phyloP scores from a whole-genome alignment of 1,139 yeast species.

The Debaryomycetaceae sp. region DNA sequence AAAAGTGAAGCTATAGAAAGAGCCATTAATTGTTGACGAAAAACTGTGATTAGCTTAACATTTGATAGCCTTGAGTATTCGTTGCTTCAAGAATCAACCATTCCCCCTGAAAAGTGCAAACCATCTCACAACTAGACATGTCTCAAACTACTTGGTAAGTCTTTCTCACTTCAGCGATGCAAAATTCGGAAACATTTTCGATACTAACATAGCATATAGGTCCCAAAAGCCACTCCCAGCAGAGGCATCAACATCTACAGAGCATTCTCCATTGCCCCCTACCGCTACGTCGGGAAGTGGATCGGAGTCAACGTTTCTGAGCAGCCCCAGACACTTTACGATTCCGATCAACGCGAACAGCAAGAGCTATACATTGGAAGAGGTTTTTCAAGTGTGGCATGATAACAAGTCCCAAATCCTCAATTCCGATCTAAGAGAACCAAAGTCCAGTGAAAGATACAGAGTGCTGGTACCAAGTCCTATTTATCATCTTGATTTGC shows the following conservation, averaged over 20 bases:
- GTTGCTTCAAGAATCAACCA: not conserved
- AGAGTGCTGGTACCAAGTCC: constrained; percentile 27
- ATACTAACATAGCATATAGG: too few species aligned
- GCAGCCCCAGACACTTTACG: constrained; percentile 7
- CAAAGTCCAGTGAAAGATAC: constrained; percentile 26
- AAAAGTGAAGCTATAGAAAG: not conserved
- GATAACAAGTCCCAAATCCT: constrained; percentile 37
- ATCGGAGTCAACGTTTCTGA: not conserved
- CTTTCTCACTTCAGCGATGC: not conserved
- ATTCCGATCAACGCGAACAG: constrained; percentile 39
- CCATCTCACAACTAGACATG: constrained; percentile 5
- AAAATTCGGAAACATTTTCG: too few species aligned
- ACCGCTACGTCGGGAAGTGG: not conserved
- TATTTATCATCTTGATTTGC: constrained; percentile 37
- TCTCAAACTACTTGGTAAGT: constrained; percentile 18
- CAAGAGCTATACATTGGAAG: constrained; percentile 46
- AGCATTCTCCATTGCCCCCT: too few species aligned
- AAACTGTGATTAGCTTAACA: not conserved
- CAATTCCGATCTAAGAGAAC: constrained; percentile 19
- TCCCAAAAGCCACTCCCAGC: too few species aligned
- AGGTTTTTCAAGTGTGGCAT: constrained; percentile 53
- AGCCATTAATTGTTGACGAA: not conserved
- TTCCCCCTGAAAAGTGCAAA: not conserved
- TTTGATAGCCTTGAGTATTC: not conserved
- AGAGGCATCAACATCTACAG: too few species aligned